These are phyloP conservation scores for Dioszegia crocea DNA, from an alignment of 768 basidiomycete species.

Conservation along the genomic window DNA sequence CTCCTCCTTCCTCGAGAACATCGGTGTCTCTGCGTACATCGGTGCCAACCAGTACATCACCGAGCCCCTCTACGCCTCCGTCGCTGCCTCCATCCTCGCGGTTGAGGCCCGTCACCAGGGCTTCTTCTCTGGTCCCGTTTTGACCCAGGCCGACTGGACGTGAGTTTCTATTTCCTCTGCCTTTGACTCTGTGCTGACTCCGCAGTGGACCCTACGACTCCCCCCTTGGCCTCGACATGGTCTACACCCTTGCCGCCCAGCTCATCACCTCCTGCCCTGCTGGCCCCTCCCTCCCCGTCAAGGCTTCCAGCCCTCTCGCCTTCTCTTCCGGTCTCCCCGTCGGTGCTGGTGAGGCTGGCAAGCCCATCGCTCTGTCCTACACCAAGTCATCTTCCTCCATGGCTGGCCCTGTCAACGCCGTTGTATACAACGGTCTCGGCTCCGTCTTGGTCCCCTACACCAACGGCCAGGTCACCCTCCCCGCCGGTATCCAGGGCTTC, in stretches of 20 bases:
- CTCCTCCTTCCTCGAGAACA: conserved; percentile 58
- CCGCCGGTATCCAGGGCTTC: conserved; percentile 31
- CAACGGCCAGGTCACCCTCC: conserved; percentile 31
- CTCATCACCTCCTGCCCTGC: conserved; percentile 60
- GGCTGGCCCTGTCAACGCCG: conserved; percentile 34
- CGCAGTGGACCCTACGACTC: conserved; percentile 55
- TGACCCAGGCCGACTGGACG: conserved; percentile 6
- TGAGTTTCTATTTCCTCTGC: not conserved
- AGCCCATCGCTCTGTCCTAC: conserved; percentile 56
- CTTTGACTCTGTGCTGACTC: not conserved
- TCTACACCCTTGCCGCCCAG: conserved; percentile 54
- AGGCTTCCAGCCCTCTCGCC: conserved; percentile 56
- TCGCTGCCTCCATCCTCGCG: conserved; percentile 61
- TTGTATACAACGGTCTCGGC: conserved; percentile 40
- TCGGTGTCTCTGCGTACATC: conserved; percentile 59
- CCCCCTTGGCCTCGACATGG: conserved; percentile 52
- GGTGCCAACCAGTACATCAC: conserved; percentile 57
- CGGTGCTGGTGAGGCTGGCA: conserved; percentile 33
- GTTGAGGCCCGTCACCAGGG: conserved; percentile 62
- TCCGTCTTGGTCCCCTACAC: conserved; percentile 22
- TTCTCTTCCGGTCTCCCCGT: conserved; percentile 19
- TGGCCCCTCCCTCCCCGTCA: conserved; percentile 57
- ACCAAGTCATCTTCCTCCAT: conserved; percentile 28
- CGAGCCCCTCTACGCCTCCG: conserved; percentile 53
- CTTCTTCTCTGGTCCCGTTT: conserved; percentile 46